Percentiles rank a stretch among this genome's conserved stretches.
These are phyloP conservation scores for Benincasa hispida DNA, from an alignment of 306 rosid species.

Conservation along the genomic window DNA sequence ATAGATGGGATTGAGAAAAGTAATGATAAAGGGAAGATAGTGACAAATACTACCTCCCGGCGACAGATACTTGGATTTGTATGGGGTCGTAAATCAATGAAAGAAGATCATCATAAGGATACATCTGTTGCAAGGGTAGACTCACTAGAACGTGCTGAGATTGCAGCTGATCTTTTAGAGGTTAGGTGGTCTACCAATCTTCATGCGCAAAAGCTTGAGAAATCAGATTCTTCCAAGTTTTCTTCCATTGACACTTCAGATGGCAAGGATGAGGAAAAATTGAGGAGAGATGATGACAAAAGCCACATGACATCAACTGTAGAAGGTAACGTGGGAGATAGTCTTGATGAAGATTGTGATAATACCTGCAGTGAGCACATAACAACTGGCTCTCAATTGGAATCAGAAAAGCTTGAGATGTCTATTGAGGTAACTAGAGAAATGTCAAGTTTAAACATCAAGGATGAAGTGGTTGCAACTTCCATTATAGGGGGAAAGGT, in stretches of 20 bases:
- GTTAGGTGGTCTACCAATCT: slow-evolving; percentile 80
- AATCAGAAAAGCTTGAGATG: neutral
- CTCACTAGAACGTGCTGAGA: slow-evolving; percentile 60
- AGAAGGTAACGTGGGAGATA: slow-evolving; percentile 10
- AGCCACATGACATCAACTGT: slow-evolving; percentile 15
- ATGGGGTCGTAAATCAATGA: slow-evolving; percentile 39
- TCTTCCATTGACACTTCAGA: slow-evolving; percentile 6
- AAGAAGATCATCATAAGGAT: slow-evolving; percentile 19
- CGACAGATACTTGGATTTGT: slow-evolving; percentile 37
- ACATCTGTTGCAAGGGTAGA: slow-evolving; percentile 16
- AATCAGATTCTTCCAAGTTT: slow-evolving; percentile 14
- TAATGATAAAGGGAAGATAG: slow-evolving; percentile 14
- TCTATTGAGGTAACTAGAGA: neutral
- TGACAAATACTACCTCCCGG: slow-evolving; percentile 27
- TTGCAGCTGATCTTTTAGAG: slow-evolving; percentile 73
- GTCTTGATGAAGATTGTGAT: neutral
- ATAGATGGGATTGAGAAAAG: slow-evolving; percentile 23
- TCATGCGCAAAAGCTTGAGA: slow-evolving; percentile 12
- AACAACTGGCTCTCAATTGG: neutral
- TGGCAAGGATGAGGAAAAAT: slow-evolving; percentile 8
- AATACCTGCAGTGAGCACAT: neutral
- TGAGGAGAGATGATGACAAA: slow-evolving; percentile 6
- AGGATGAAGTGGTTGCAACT: slow-evolving; percentile 1
- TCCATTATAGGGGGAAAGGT: slow-evolving; percentile 1
- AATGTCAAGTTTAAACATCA: neutral